Evolutionary conservation across 805 yeast genomes (phyloP).

Genomic region (Ascoidea tarda): DNA sequence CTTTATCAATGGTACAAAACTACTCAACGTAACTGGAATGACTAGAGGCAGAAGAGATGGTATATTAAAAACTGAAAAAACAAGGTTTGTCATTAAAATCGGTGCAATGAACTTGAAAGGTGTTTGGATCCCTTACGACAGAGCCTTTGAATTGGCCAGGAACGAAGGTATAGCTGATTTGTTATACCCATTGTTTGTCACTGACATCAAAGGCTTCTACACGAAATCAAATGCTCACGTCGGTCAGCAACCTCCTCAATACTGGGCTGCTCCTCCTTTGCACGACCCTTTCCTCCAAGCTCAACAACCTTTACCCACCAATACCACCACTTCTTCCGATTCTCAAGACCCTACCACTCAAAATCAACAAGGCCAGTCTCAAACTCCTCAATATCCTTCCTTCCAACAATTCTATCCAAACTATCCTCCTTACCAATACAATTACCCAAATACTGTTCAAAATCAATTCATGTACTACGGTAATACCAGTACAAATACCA

Average conservation of each 20-base stretch:
- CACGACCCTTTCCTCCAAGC: not conserved
- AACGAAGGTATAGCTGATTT: constrained; percentile 59
- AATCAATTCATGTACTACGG: not conserved
- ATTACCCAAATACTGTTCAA: not conserved
- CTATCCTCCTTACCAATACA: not conserved
- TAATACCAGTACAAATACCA: no score
- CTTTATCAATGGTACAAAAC: constrained; percentile 77
- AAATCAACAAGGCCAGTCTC: not conserved
- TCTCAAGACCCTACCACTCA: not conserved
- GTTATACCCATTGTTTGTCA: constrained; percentile 55
- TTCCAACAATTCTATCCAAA: not conserved
- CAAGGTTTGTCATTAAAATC: constrained; percentile 69
- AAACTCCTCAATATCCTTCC: not conserved
- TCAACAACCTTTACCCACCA: not conserved
- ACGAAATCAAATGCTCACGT: not conserved
- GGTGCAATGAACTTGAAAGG: constrained; percentile 85
- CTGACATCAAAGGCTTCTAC: constrained; percentile 39
- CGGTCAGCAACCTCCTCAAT: not conserved
- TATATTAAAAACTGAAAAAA: constrained; percentile 60
- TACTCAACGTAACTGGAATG: constrained; percentile 75
- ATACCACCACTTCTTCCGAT: not conserved
- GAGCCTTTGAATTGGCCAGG: constrained; percentile 73
- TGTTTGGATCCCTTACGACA: constrained; percentile 80
- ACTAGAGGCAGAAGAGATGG: constrained; percentile 83
- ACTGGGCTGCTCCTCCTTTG: not conserved